Base-by-base conservation (phyloP, 2,329 filamentous ascomycete genomes). In the Alternaria ethzedia region DNA sequence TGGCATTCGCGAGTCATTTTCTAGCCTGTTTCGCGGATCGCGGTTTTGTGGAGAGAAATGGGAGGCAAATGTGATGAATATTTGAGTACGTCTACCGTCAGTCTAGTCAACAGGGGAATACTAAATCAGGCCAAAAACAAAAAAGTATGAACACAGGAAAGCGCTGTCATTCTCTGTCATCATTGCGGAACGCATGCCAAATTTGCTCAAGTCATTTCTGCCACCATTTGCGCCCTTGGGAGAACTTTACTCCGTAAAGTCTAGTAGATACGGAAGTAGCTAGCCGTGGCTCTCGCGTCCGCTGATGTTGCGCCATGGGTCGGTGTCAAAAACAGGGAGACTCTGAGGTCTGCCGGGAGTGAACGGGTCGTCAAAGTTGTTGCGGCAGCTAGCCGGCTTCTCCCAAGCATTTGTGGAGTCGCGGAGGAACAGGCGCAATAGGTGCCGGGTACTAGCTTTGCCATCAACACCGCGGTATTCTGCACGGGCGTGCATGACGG, bases 261-360 rank as follows among this genome's bases (percentile, higher is more conserved):
- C 32, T 41, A 52, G 41, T 41, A 25, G 12, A 4, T n/a, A n/a
- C 20, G 21, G 30, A 30, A 46, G 23, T 36, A 46, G 46, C 54
- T 72, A 80, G 45, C 78, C 78, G 49, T 80, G 78, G 72, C 75
- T 78, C 63, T 80, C 77, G 26, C 75, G 74, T n/a, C 78, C 78
- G 57, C 76, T 79, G 61, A 79, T 79, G 59, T 73, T 71, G 59
- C 77, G 74, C 76, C 77, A 78, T 6, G 78, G 77, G 60, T 80
- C 77, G 25, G 61, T 70, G 57, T 80, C 78, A 5, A 75, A 54
- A 13, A 80, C 68, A 12, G 77, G 74, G 12, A 80, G 57, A n/a
- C 78, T 68, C 59, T 79, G 76, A 46, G 63, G 55, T 45, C 78
- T 69, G 9, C 73, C 76, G 13, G 62, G 58, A 4, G 63, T 66